These are phyloP conservation scores for Tritrichomonas musculus DNA, from an alignment of 208 protist species.

Conservation along the genomic window DNA sequence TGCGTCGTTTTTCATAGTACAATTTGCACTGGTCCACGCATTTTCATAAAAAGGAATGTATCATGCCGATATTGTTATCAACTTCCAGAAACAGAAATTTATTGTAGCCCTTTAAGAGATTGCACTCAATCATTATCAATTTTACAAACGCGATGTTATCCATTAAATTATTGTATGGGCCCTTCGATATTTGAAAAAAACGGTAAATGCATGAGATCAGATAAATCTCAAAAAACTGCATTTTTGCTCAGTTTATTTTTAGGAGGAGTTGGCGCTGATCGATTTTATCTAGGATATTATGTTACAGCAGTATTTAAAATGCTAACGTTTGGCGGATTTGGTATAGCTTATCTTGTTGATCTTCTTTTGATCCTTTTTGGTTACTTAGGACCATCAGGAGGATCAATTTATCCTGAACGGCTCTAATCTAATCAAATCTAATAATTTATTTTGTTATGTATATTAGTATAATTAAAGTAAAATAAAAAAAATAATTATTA, in stretches of 20 bases:
- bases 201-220: background rate
- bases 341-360: constrained; percentile 1
- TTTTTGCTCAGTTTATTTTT: background rate
- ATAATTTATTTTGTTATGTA: background rate
- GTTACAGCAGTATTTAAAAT: background rate
- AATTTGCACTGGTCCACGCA: background rate
- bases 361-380: background rate
- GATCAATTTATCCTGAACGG: background rate
- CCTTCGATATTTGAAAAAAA: background rate
- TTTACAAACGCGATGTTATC: background rate
- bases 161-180: background rate
- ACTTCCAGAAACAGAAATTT: background rate
- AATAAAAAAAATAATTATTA: background rate
- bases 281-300: constrained; percentile 4
- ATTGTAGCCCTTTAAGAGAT: background rate
- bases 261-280: background rate
- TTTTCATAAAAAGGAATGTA: background rate
- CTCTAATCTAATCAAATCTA: background rate
- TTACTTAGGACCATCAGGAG: background rate
- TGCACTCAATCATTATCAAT: background rate
- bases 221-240: constrained; percentile 6
- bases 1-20: background rate
- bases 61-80: constrained; percentile 3
- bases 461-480: background rate
- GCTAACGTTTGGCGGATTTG: background rate